Base-by-base conservation (phyloP, 805 yeast species). In the Saccharomyces mikatae region DNA sequence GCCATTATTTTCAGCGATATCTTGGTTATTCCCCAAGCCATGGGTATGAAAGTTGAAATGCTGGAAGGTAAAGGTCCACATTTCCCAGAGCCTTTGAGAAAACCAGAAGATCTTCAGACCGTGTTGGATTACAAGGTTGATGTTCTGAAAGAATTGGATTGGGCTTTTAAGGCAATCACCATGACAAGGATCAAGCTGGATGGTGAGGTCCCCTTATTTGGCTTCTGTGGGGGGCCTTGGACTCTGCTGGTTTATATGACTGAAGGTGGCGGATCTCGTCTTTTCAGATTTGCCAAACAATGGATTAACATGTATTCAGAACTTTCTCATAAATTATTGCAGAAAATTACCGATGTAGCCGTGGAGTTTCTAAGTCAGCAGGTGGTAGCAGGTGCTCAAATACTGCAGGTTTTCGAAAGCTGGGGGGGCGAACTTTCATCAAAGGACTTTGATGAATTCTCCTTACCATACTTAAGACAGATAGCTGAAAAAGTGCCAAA, bases 201-300 rank as follows among this genome's bases (percentile, higher is more conserved):
- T 46, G 99, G 99, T 51, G 80, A 96, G 64, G 97, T 91, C 11
- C 99, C 99, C 29, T 75, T 94, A 58, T 77, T 94, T 51, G 99
- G 99, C 2, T 94, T 94, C 73, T 87, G 90, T 61, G 99, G 99
- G 53, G 97, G 96, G 8, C 99, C 99, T 54, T 94, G 97, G 97
- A 94, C 99, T 11, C 74, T 94, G 56, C 77, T 94, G 75, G 96
- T 91, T 41, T 94, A 94, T 74, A 94, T 94, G 97, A 83, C 90
- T 56, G 99, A 94, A 73, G 99, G 99, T 52, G 96, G 96, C 61
- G 96, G 97, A 17, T 84, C 97, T 6, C 87, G 87, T 67, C 77
- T 92, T 77, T 94, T 88, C 75, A 80, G 96, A 68, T 90, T 79
- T 66, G 96, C 89, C 52, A 89, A 91, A 71, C 86, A 89, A 68